Conservation (phyloP, 257 asterid genomes). For the Anisodus tanguticus region DNA sequence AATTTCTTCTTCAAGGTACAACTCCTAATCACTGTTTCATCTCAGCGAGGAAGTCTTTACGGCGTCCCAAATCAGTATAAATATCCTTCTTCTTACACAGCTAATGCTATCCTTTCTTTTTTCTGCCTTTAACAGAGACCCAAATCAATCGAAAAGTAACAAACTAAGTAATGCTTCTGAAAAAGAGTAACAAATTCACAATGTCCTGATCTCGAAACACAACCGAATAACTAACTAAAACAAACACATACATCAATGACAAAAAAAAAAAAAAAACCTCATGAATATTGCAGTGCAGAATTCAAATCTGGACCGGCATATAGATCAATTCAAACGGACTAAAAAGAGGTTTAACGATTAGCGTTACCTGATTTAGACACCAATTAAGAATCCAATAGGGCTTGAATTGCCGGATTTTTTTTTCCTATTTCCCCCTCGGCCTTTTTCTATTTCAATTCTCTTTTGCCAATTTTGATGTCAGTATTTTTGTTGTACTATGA, state of each 20-base stretch:
- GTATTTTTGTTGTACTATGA: background rate
- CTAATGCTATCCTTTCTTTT: too few relatives aligned
- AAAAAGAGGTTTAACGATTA: constrained; percentile 9
- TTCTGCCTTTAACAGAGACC: background rate
- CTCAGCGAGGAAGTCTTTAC: background rate
- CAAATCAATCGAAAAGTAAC: background rate
- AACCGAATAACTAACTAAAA: too few relatives aligned
- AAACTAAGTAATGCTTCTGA: background rate
- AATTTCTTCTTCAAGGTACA: constrained; percentile 4
- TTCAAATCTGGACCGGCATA: constrained; percentile 33
- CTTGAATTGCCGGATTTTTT: background rate
- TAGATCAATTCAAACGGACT: constrained; percentile 38
- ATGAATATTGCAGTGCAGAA: too few relatives aligned
- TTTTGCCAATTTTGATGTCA: background rate
- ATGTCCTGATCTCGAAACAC: too few relatives aligned
- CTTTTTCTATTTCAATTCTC: background rate
- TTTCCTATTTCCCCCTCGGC: background rate
- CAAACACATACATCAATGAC: too few relatives aligned
- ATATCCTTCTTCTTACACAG: background rate
- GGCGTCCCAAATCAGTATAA: background rate
- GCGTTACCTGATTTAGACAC: background rate
- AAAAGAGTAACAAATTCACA: background rate
- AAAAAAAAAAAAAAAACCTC: too few relatives aligned
- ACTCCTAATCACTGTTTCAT: background rate
- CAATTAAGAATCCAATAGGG: constrained; percentile 16